phyloP scores from a whole-genome alignment of 345 rosid species.

The Theobroma cacao region DNA sequence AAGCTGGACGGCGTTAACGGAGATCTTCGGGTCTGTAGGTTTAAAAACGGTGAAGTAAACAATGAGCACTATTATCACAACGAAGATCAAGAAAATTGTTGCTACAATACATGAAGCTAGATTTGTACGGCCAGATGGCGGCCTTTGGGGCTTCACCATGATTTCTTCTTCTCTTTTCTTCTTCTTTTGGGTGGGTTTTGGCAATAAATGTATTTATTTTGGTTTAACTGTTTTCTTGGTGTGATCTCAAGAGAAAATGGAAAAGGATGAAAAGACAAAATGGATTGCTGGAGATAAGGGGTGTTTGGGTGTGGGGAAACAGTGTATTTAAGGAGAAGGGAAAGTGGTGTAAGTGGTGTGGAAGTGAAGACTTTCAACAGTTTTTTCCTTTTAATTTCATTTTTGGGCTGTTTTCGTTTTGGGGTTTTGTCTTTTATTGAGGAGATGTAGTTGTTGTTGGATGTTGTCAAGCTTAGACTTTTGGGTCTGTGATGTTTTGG shows the following conservation, averaged over 20 bases:
- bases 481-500: not conserved
- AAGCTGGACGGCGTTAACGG: constrained; percentile 61
- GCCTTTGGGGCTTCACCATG: constrained; percentile 36
- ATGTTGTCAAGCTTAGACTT: not conserved
- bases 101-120: constrained; percentile 94
- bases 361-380: not conserved
- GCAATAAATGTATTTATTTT: not conserved
- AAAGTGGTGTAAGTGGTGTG: not conserved
- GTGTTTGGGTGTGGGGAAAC: not conserved
- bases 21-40: constrained; percentile 58
- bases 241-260: not conserved
- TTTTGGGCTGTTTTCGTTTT: not conserved
- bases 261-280: not conserved
- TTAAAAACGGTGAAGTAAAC: constrained; percentile 94
- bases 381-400: not conserved
- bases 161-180: not conserved
- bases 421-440: not conserved
- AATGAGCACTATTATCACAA: constrained; percentile 55
- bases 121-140: constrained; percentile 65
- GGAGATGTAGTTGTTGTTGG: not conserved
- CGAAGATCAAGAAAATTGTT: constrained; percentile 70
- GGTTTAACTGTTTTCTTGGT: not conserved
- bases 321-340: constrained; percentile 1
- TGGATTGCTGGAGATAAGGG: not conserved
- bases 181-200: not conserved